phyloP scores from a whole-genome alignment of 176 grass and related monocot species.

The Aegilops bicornis region DNA sequence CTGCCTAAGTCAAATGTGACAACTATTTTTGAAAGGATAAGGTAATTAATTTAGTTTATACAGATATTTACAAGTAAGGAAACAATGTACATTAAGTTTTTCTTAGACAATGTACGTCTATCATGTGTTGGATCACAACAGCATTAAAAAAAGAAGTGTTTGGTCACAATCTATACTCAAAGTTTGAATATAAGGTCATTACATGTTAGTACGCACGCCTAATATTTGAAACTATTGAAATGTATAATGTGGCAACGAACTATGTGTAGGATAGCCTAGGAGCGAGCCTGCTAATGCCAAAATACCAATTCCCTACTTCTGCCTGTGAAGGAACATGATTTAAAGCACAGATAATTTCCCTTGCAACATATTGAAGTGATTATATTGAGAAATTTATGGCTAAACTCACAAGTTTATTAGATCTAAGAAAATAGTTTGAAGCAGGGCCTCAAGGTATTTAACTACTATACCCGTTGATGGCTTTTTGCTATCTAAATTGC shows the following conservation, averaged over 20 bases:
- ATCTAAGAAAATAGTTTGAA: neutral
- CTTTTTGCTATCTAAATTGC: neutral
- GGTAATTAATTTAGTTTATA: neutral
- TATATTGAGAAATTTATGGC: neutral
- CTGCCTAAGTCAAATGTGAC: neutral
- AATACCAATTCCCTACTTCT: neutral
- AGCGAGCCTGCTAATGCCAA: neutral
- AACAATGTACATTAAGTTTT: neutral
- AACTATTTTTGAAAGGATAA: neutral
- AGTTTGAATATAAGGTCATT: neutral
- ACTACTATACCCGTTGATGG: neutral
- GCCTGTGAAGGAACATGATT: neutral
- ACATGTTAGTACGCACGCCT: too few species aligned
- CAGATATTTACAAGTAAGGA: neutral
- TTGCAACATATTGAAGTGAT: neutral
- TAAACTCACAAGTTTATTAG: conserved; percentile 9
- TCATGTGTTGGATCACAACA: neutral
- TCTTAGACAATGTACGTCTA: neutral
- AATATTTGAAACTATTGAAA: too few species aligned
- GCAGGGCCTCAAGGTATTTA: neutral
- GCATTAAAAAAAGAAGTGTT: too few species aligned
- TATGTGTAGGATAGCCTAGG: neutral
- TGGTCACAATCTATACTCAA: neutral
- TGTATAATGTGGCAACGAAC: too few species aligned
- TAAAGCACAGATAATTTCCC: neutral